phyloP scores from a whole-genome alignment of 257 asterid species.

The Nicotiana tomentosiformis region DNA sequence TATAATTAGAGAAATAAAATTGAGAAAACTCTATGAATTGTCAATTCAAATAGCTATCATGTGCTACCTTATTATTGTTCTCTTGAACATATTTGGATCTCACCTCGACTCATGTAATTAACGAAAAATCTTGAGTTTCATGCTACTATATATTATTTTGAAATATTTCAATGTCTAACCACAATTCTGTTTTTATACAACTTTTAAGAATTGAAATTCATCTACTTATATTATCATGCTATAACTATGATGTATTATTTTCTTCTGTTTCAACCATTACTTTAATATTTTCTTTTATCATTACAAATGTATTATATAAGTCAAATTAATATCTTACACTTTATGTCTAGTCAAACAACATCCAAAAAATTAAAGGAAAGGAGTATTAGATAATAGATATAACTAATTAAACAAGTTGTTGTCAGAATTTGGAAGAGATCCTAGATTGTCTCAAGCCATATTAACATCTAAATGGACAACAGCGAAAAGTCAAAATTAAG shows the following conservation, averaged over 20 bases:
- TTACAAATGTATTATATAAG: not conserved
- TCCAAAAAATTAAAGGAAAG: too few species aligned
- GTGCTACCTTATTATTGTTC: not conserved
- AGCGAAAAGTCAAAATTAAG: too few species aligned
- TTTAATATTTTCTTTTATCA: not conserved
- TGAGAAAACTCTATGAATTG: not conserved
- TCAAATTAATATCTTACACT: not conserved
- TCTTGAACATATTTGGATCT: conserved; percentile 3
- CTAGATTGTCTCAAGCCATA: too few species aligned
- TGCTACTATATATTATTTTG: not conserved
- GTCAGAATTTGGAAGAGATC: too few species aligned
- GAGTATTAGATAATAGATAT: too few species aligned
- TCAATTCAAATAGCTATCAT: not conserved
- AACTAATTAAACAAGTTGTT: not conserved
- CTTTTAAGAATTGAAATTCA: not conserved
- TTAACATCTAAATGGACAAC: too few species aligned
- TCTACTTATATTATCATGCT: not conserved
- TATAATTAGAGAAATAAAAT: not conserved
- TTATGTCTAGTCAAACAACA: not conserved
- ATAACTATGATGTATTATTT: not conserved
- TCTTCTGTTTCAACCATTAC: not conserved
- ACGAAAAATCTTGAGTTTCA: not conserved
- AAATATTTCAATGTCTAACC: not conserved
- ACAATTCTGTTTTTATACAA: not conserved
- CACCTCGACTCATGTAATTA: not conserved